These are phyloP conservation scores for Thecaphora frezii DNA, from an alignment of 1,284 basidiomycete genomes.

Conservation along the genomic window DNA sequence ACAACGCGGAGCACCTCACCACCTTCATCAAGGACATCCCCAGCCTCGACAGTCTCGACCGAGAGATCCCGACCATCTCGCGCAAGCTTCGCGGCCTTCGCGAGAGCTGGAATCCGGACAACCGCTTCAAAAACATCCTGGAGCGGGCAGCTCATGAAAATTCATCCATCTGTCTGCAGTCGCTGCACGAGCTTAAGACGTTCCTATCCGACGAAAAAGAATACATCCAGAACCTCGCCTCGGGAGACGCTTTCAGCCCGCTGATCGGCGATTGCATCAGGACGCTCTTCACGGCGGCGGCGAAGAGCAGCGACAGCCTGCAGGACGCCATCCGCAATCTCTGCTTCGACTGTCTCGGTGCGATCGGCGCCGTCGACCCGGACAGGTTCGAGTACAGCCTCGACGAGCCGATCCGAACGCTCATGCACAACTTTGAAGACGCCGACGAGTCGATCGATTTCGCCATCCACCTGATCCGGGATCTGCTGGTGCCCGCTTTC, in stretches of 20 bases:
- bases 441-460: conserved; percentile 78
- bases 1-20: conserved; percentile 64
- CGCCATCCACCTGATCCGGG: conserved; percentile 79
- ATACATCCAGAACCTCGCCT: conserved; percentile 40
- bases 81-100: conserved; percentile 41
- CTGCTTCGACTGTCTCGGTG: conserved; percentile 87
- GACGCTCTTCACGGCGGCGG: conserved; percentile 72
- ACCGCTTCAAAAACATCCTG: conserved; percentile 69
- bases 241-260: conserved; percentile 73
- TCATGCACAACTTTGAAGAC: conserved; percentile 81
- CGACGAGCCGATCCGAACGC: conserved; percentile 70
- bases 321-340: conserved; percentile 62
- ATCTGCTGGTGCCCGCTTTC: conserved; percentile 88
- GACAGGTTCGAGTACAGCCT: conserved; percentile 78
- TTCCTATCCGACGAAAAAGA: conserved; percentile 40
- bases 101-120: conserved; percentile 63
- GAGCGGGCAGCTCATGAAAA: conserved; percentile 80
- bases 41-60: conserved; percentile 63
- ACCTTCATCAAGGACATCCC: conserved; percentile 66
- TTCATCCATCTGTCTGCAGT: conserved; percentile 73
- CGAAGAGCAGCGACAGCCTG: conserved; percentile 68
- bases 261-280: conserved; percentile 72
- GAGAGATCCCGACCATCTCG: conserved; percentile 53
- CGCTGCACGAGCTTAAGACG: conserved; percentile 74
- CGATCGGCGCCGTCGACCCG: conserved; percentile 93